A percentile compares a stretch with the other conserved stretches of the same genome.
phyloP scores from a whole-genome alignment of 31 red algal genomes.

The Porphyra umbilicalis region DNA sequence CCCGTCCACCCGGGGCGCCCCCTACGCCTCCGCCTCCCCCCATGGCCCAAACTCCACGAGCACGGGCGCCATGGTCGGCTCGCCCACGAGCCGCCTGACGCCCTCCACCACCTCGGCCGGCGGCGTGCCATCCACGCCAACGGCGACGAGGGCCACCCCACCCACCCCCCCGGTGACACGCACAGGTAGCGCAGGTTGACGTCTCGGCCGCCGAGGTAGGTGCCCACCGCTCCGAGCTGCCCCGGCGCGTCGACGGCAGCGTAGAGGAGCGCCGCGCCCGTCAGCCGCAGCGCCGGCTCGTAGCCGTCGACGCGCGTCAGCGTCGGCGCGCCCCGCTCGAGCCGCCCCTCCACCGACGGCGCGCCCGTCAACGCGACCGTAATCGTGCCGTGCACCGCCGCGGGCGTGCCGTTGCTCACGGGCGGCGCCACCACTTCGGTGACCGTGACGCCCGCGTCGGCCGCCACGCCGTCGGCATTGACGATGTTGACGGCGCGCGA shows the following conservation, averaged over 20 bases:
- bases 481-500: conserved; percentile 14
- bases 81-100: not conserved
- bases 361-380: conserved; percentile 1
- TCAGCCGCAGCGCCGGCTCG: conserved; percentile 17
- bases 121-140: not conserved
- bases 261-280: conserved; percentile 24
- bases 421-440: not conserved
- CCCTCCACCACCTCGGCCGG: not conserved
- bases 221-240: conserved; percentile 11
- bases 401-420: not conserved
- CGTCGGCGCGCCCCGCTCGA: conserved; percentile 9
- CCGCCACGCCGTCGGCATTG: conserved; percentile 29
- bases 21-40: too few species aligned
- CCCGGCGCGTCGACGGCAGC: conserved; percentile 26
- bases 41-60: not conserved
- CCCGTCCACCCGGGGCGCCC: too few species aligned
- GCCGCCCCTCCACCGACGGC: conserved; percentile 8
- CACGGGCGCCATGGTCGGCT: not conserved
- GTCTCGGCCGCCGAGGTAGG: not conserved
- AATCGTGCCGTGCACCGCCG: not conserved
- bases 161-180: not conserved
- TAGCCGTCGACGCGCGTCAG: conserved; percentile 32
- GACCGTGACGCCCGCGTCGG: conserved; percentile 7
- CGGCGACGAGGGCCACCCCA: not conserved
- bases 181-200: not conserved